phyloP scores from a whole-genome alignment of 2,329 filamentous ascomycete genomes.

The Elsinoe batatas region DNA sequence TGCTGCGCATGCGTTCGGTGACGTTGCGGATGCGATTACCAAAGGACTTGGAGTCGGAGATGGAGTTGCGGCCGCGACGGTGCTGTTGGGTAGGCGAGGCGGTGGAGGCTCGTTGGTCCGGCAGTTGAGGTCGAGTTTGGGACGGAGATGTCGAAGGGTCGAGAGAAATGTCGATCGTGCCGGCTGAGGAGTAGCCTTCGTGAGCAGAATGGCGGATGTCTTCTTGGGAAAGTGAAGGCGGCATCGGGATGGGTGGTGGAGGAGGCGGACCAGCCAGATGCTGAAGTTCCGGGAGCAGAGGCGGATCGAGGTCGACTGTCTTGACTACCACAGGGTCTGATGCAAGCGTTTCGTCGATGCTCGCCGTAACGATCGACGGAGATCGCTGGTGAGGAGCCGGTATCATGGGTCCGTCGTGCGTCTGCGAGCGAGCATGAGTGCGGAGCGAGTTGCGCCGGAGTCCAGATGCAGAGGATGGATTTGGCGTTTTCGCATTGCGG shows the following conservation, averaged over 20 bases:
- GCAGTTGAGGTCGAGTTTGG: constrained; percentile 20
- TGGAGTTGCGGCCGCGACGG: constrained; percentile 45
- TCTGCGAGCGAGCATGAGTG: constrained; percentile 34
- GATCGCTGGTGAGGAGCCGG: constrained; percentile 17
- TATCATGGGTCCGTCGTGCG: constrained; percentile 28
- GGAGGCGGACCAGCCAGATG: constrained; percentile 47
- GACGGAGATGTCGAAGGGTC: constrained; percentile 23
- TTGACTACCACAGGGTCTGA: constrained; percentile 34
- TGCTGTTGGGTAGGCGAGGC: constrained; percentile 33
- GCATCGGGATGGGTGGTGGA: constrained; percentile 30
- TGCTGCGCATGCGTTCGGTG: constrained; percentile 50
- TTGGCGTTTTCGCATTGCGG: constrained; percentile 26
- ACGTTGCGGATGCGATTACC: constrained; percentile 45
- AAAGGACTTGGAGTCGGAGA: constrained; percentile 49
- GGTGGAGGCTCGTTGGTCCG: constrained; percentile 1
- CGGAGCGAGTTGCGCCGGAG: constrained; percentile 30
- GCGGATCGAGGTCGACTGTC: constrained; percentile 18
- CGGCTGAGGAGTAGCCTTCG: neutral
- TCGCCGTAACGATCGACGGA: constrained; percentile 36
- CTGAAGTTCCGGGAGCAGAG: constrained; percentile 51
- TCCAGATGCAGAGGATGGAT: constrained; percentile 20
- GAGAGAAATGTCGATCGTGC: constrained; percentile 18
- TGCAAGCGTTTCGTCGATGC: constrained; percentile 46
- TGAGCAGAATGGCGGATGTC: neutral
- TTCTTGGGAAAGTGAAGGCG: constrained; percentile 11